Evolutionary conservation across 2,329 filamentous ascomycete genomes (phyloP), one percentile per base, ranked within the genome.

Genomic region (Aspergillus hortae): DNA sequence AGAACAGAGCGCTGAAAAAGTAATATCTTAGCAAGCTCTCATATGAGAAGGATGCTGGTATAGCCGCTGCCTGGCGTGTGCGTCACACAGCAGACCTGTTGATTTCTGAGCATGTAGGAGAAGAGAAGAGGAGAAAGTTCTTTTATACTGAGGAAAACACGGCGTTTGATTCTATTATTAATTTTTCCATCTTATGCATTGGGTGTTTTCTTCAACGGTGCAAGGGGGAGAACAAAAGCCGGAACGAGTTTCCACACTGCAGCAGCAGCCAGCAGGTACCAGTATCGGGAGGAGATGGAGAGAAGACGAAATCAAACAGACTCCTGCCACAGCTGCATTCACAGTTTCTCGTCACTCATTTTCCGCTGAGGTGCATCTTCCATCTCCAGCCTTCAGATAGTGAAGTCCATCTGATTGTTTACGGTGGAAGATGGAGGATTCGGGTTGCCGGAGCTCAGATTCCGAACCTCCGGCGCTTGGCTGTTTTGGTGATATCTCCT

Each of bases 391-490:
- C 7, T 30, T 30, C 27, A 30, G 6, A 30, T 7, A 30, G 10
- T 10, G 27, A 30, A 30, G 7, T 10, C 27, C 27, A 9, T 11
- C 10, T 10, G 27, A 7, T 30, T 30, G 27, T 30, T 30, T 9
- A 30, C 10, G 27, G 27, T 30, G 27, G 27, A 30, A 30, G 27
- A 30, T 30, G 27, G 27, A 30, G 27, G 27, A 30, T 30, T 30
- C 27, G 27, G 27, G 27, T 30, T 6, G 6, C 48, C 60, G 55
- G 59, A 55, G 42, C 15, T 36, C 45, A 40, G 47, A 43, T 40
- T 56, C 62, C 57, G 60, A 54, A 32, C 38, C 44, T 57, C 58
- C 59, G 55, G 53, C 53, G 54, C 60, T 62, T 62, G 54, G 55
- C 60, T 54, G 47, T 46, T 59, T 58, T 52, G 47, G 59, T 56